These are phyloP conservation scores for Aegilops bicornis DNA, from an alignment of 176 grass and related monocot species.

Conservation along the genomic window DNA sequence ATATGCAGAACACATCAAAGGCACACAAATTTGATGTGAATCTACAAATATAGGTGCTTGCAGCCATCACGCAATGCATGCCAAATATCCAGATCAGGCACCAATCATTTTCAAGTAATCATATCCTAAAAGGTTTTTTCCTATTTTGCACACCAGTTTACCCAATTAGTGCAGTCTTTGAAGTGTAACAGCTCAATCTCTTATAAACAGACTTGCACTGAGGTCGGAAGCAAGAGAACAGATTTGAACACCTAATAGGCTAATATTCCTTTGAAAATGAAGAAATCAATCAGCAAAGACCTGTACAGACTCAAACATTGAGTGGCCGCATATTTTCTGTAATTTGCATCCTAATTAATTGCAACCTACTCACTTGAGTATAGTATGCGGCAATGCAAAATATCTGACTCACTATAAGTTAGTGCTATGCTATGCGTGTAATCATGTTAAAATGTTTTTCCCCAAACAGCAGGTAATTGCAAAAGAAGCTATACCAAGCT, in stretches of 20 bases:
- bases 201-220: neutral
- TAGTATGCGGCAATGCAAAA: neutral
- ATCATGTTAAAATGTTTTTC: neutral
- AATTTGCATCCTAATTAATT: neutral
- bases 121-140: neutral
- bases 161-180: neutral
- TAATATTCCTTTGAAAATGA: neutral
- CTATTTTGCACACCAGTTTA: neutral
- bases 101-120: neutral
- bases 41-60: conserved; percentile 21
- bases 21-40: conserved; percentile 1
- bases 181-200: neutral
- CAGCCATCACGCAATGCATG: conserved; percentile 8
- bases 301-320: neutral
- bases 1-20: conserved; percentile 3
- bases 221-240: neutral
- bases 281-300: neutral
- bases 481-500: conserved; percentile 1
- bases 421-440: neutral
- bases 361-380: neutral
- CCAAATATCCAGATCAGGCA: neutral
- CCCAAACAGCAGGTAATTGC: neutral
- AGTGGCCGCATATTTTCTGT: neutral
- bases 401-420: neutral
- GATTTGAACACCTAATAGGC: neutral